Evolutionary conservation across 495 filamentous ascomycete species (phyloP).

Genomic region (Penicillium canescens): DNA sequence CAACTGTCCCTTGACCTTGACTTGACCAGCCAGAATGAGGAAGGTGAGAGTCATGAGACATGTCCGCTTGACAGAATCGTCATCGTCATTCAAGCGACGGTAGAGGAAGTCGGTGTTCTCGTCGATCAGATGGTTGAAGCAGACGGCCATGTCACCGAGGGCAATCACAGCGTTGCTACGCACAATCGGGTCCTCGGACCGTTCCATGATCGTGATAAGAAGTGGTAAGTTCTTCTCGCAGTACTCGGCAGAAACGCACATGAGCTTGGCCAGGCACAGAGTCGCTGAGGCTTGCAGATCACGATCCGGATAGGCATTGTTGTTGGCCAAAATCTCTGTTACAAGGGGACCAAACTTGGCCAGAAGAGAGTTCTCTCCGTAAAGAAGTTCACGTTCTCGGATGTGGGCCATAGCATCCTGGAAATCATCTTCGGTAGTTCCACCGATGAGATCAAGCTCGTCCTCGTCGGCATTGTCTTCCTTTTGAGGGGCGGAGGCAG

Average conservation of each 20-base stretch:
- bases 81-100: slow-evolving; percentile 82
- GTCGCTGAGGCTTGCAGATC: slow-evolving; percentile 91
- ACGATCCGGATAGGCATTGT: slow-evolving; percentile 82
- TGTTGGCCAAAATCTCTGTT: slow-evolving; percentile 90
- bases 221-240: slow-evolving; percentile 92
- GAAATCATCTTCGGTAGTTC: slow-evolving; percentile 98
- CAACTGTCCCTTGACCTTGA: slow-evolving; percentile 99
- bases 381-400: slow-evolving; percentile 90
- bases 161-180: slow-evolving; percentile 96
- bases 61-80: slow-evolving; percentile 90
- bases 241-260: slow-evolving; percentile 95
- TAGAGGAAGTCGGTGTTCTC: slow-evolving; percentile 99
- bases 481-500: slow-evolving; percentile 45
- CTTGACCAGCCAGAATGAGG: slow-evolving; percentile 93
- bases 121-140: slow-evolving; percentile 98
- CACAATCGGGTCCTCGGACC: slow-evolving; percentile 83
- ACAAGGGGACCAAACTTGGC: slow-evolving; percentile 89
- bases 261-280: slow-evolving; percentile 95
- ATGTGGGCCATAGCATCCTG: slow-evolving; percentile 94
- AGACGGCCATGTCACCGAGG: slow-evolving; percentile 97
- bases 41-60: slow-evolving; percentile 99
- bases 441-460: slow-evolving; percentile 94
- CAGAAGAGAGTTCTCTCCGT: slow-evolving; percentile 80
- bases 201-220: slow-evolving; percentile 96
- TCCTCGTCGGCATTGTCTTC: slow-evolving; percentile 57